Evolutionary conservation across 768 basidiomycete genomes (phyloP).

Genomic region (Agaricus bisporus): DNA sequence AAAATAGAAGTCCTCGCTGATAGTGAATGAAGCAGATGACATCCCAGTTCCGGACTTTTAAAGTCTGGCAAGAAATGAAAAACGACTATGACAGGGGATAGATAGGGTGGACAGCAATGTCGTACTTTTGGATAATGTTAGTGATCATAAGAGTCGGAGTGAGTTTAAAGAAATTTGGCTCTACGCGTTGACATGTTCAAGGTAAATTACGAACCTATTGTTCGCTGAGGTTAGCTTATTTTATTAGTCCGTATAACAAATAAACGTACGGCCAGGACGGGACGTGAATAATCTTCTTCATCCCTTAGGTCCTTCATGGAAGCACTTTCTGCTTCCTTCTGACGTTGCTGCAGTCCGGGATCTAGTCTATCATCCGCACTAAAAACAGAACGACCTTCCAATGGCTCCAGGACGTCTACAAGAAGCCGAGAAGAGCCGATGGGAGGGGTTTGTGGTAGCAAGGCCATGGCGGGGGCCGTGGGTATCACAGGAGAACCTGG

Average conservation of each 20-base stretch:
- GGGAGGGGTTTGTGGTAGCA: slow-evolving; percentile 27
- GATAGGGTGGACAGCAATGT: not conserved
- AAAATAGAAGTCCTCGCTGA: not conserved
- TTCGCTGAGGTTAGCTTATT: not conserved
- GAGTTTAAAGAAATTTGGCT: not conserved
- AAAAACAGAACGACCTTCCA: slow-evolving; percentile 25
- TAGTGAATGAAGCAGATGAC: not conserved
- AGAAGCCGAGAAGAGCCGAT: not conserved
- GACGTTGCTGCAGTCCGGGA: slow-evolving; percentile 34
- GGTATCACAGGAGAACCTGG: slow-evolving; percentile 15
- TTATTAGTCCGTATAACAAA: not conserved
- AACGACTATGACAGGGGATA: not conserved
- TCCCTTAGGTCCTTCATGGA: slow-evolving; percentile 33
- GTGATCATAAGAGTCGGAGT: not conserved
- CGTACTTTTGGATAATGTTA: slow-evolving; percentile 1
- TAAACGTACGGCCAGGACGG: slow-evolving; percentile 45
- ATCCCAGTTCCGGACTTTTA: not conserved
- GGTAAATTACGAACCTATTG: slow-evolving; percentile 51
- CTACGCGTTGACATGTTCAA: slow-evolving; percentile 19
- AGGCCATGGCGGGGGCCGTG: slow-evolving; percentile 14
- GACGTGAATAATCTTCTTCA: slow-evolving; percentile 50
- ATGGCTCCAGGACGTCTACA: slow-evolving; percentile 6
- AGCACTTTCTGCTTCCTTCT: slow-evolving; percentile 22
- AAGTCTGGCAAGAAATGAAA: not conserved
- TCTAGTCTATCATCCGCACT: slow-evolving; percentile 38